phyloP scores from a whole-genome alignment of 2,329 filamentous ascomycete species.

The Cryphonectria japonica region DNA sequence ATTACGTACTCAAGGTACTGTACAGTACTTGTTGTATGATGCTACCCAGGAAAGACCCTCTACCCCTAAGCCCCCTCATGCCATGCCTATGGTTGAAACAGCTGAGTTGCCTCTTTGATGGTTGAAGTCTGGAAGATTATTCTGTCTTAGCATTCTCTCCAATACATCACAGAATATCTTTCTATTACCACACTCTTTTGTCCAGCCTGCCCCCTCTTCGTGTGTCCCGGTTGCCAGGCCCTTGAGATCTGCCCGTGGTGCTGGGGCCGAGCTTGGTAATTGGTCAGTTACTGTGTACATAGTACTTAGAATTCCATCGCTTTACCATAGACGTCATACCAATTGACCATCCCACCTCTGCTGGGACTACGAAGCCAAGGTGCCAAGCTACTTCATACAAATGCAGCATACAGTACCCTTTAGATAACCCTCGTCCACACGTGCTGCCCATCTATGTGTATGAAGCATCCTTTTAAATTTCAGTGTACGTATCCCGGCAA shows the following conservation, averaged over 20 bases:
- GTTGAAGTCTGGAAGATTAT: neutral
- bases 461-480: neutral
- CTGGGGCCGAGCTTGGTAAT: neutral
- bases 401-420: too few species aligned
- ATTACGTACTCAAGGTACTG: neutral
- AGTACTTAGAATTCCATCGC: neutral
- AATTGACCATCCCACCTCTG: neutral
- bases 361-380: neutral
- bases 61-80: too few species aligned
- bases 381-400: neutral
- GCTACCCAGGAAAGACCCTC: neutral
- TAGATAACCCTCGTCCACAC: neutral
- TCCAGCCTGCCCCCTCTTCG: neutral
- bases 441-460: neutral
- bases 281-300: neutral
- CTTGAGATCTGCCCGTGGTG: neutral
- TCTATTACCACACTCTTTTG: too few species aligned
- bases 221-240: neutral
- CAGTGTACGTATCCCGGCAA: neutral
- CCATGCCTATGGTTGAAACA: neutral
- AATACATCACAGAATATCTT: too few species aligned
- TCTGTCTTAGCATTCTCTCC: too few species aligned
- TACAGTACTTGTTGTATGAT: neutral
- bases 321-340: constrained; percentile 3
- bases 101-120: neutral